These are phyloP conservation scores for Biscogniauxia sp. DNA, from an alignment of 2,329 filamentous ascomycete species.

Conservation along the genomic window DNA sequence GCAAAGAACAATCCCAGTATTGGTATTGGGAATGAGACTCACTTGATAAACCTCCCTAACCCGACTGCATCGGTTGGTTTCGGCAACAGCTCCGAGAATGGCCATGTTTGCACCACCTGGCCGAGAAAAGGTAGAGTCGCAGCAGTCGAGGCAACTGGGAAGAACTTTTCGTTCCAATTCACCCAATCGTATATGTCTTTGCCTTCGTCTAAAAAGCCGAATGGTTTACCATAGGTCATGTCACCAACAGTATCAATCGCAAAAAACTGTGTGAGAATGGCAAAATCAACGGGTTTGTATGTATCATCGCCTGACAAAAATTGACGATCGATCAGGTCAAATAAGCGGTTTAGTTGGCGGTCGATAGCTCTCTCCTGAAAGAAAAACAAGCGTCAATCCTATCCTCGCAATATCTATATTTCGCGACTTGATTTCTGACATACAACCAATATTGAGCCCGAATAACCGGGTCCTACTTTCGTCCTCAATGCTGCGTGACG, in stretches of 20 bases:
- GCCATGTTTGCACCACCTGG: conserved; percentile 14
- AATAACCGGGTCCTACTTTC: conserved; percentile 14
- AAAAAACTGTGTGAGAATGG: conserved; percentile 39
- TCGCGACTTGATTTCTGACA: background rate
- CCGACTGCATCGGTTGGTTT: conserved; percentile 11
- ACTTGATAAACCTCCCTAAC: conserved; percentile 15
- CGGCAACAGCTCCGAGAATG: conserved; percentile 13
- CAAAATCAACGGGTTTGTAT: conserved; percentile 33
- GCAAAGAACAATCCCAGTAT: background rate
- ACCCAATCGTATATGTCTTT: conserved; percentile 29
- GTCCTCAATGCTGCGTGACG: conserved; percentile 7
- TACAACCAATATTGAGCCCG: conserved; percentile 10
- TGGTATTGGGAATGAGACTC: background rate
- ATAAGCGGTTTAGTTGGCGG: conserved; percentile 27
- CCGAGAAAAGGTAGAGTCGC: conserved; percentile 14
- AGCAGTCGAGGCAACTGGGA: conserved; percentile 12
- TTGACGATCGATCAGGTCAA: conserved; percentile 22
- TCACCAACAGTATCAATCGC: conserved; percentile 37
- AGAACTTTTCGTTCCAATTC: conserved; percentile 18
- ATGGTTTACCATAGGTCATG: conserved; percentile 32
- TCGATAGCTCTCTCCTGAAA: conserved; percentile 30
- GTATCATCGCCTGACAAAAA: conserved; percentile 1
- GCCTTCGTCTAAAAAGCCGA: conserved; percentile 35
- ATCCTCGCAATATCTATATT: background rate
- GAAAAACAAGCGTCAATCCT: background rate